Evolutionary conservation across 2,329 filamentous ascomycete species (phyloP).

Genomic region (Lasiodiplodia hormozganensis): DNA sequence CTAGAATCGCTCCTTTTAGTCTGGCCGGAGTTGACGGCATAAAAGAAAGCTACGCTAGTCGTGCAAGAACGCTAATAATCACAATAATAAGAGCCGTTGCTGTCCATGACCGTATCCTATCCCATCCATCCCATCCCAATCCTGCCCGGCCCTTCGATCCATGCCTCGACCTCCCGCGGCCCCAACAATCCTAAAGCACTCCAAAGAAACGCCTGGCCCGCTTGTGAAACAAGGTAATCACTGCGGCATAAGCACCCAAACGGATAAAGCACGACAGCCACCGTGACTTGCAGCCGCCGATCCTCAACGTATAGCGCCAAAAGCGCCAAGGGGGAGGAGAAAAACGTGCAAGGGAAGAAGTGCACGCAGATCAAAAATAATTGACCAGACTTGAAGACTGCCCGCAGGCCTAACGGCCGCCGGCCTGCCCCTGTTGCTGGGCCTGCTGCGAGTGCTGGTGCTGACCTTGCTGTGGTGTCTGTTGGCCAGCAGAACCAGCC

Average conservation of each 20-base stretch:
- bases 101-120: not conserved
- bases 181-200: not conserved
- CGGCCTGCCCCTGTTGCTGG: constrained; percentile 1
- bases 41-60: constrained; percentile 4
- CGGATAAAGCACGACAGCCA: not conserved
- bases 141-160: not conserved
- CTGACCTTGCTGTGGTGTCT: not conserved
- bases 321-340: not conserved
- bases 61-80: constrained; percentile 10
- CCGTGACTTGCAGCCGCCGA: not conserved
- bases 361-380: not conserved
- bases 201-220: not conserved
- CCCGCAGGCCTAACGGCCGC: not conserved
- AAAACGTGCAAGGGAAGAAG: not conserved
- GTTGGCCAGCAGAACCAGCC: not conserved
- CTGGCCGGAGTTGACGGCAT: not conserved
- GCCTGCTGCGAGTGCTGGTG: constrained; percentile 10
- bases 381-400: not conserved
- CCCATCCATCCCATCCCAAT: not conserved
- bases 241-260: not conserved
- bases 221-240: not conserved
- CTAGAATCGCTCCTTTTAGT: not conserved
- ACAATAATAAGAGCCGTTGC: constrained; percentile 3
- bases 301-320: no score
- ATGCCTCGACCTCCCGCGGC: not conserved